A percentile compares a stretch with the other conserved stretches of the same genome.
phyloP scores from a whole-genome alignment of 331 rosid species.

The Acacia concinna region DNA sequence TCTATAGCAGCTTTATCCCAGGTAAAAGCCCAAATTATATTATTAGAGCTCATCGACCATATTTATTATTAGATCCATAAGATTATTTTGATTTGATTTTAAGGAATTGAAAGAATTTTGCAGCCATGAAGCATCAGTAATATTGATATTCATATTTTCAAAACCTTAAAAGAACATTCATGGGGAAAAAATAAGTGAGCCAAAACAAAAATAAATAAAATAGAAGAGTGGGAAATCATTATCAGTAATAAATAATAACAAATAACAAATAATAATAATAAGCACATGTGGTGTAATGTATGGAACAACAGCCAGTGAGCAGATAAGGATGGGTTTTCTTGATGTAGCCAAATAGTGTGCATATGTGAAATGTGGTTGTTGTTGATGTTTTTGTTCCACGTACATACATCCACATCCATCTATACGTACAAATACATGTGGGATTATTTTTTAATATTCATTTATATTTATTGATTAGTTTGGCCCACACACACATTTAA shows the following conservation, averaged over 20 bases:
- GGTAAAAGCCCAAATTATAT: constrained; percentile 25
- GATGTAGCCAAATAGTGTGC: constrained; percentile 1
- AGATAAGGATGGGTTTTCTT: neutral
- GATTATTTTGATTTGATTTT: too few species aligned
- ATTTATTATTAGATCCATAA: neutral
- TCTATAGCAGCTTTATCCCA: neutral
- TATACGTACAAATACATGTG: neutral
- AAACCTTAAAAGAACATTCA: neutral
- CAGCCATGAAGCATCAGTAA: neutral
- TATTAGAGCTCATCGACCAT: too few species aligned
- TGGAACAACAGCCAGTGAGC: neutral
- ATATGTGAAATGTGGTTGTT: constrained; percentile 20
- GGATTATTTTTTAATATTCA: neutral
- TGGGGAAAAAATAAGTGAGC: neutral
- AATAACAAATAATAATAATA: neutral
- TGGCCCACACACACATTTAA: neutral
- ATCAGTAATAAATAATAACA: neutral
- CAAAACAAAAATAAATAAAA: neutral
- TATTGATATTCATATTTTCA: neutral
- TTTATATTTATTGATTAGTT: neutral
- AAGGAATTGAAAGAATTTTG: neutral
- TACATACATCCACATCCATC: neutral
- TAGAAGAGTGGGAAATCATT: neutral
- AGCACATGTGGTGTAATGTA: neutral
- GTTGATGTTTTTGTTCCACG: neutral